Conservation (phyloP, 1,139 yeast species). For the Chernovozyma sophiae-reginae region DNA sequence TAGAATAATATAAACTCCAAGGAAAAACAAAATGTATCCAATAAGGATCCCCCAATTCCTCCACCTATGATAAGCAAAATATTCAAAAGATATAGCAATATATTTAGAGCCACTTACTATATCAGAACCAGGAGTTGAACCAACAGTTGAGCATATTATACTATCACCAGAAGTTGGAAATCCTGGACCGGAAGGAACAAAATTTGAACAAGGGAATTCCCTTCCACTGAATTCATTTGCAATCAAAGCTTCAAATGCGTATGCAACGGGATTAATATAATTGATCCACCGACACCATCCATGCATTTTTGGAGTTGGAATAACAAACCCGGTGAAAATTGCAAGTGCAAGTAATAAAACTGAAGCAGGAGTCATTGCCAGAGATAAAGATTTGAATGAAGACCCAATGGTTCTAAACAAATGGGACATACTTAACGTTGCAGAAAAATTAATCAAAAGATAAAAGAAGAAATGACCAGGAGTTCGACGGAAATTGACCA, state of each 20-base stretch:
- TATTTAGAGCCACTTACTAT: constrained; percentile 59
- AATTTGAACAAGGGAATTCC: constrained; percentile 33
- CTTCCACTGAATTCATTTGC: constrained; percentile 54
- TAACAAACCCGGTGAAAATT: constrained; percentile 74
- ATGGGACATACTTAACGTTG: constrained; percentile 67
- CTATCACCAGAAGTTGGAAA: constrained; percentile 30
- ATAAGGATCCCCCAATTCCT: constrained; percentile 73
- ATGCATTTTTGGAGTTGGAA: constrained; percentile 63
- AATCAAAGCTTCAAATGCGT: constrained; percentile 66
- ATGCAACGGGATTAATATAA: constrained; percentile 67
- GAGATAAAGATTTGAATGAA: constrained; percentile 51
- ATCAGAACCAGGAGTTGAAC: constrained; percentile 54
- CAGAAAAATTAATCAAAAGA: constrained; percentile 47
- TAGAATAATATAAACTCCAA: constrained; percentile 51
- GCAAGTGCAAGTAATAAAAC: constrained; percentile 55
- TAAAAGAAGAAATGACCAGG: constrained; percentile 71
- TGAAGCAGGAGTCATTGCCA: constrained; percentile 73
- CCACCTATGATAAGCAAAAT: constrained; percentile 66
- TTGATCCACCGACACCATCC: constrained; percentile 83
- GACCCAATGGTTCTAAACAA: constrained; percentile 72
- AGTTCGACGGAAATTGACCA: constrained; percentile 60
- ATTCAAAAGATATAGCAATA: constrained; percentile 42
- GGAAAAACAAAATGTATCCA: constrained; percentile 54
- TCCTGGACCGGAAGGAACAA: constrained; percentile 21
- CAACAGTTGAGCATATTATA: constrained; percentile 57